Conservation (phyloP, 2,329 filamentous ascomycete genomes). For the Penicillium sp. region DNA sequence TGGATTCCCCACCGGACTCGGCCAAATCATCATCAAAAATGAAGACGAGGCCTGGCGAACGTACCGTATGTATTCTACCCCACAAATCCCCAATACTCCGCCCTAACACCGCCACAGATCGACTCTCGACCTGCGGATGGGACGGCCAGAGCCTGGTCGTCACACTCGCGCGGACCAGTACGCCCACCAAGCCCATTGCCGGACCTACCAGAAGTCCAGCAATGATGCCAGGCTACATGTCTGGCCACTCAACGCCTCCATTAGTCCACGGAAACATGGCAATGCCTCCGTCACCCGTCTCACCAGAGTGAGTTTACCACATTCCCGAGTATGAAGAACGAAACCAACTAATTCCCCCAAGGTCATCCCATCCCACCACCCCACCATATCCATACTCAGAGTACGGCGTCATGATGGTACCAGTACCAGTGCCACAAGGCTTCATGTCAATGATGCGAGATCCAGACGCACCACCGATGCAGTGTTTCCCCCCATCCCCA, state of each 20-base stretch:
- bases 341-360: slow-evolving; percentile 7
- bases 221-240: slow-evolving; percentile 22
- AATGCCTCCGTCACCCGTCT: slow-evolving; percentile 29
- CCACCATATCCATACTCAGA: slow-evolving; percentile 22
- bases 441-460: slow-evolving; percentile 27
- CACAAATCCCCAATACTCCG: neutral
- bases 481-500: slow-evolving; percentile 24
- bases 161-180: slow-evolving; percentile 34
- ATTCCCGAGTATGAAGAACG: neutral
- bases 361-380: slow-evolving; percentile 17
- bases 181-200: slow-evolving; percentile 36
- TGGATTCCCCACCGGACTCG: slow-evolving; percentile 36
- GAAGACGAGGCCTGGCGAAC: slow-evolving; percentile 40
- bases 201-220: slow-evolving; percentile 36
- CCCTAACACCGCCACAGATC: slow-evolving; percentile 26
- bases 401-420: slow-evolving; percentile 20
- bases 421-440: slow-evolving; percentile 16
- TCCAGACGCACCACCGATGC: slow-evolving; percentile 11
- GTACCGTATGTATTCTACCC: slow-evolving; percentile 27
- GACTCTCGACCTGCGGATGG: slow-evolving; percentile 37
- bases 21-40: slow-evolving; percentile 40
- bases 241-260: slow-evolving; percentile 30
- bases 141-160: slow-evolving; percentile 38
- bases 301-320: slow-evolving; percentile 29
- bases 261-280: slow-evolving; percentile 22